phyloP scores from a whole-genome alignment of 805 yeast species.

The Kluyveromyces aestuarii region DNA sequence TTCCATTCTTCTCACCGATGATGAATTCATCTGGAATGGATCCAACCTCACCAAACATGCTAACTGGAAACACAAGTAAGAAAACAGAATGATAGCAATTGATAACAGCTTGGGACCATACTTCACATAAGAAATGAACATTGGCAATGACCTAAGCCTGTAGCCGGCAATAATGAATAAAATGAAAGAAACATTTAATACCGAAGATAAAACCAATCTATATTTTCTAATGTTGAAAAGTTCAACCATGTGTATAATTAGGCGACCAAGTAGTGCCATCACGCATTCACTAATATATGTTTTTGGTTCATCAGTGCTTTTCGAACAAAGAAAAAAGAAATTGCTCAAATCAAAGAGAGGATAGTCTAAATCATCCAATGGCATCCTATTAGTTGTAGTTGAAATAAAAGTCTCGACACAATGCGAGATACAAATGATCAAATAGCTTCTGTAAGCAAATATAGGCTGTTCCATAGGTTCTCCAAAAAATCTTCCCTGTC shows the following conservation, averaged over 20 bases:
- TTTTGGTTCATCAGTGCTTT: slow-evolving; percentile 1
- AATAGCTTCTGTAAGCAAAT: slow-evolving; percentile 56
- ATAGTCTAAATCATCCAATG: slow-evolving; percentile 22
- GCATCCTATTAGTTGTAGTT: slow-evolving; percentile 33
- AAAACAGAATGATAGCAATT: slow-evolving; percentile 39
- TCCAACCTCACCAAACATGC: slow-evolving; percentile 51
- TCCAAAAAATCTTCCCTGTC: slow-evolving; percentile 6
- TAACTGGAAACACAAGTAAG: slow-evolving; percentile 43
- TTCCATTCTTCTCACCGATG: slow-evolving; percentile 5
- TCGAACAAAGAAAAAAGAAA: slow-evolving; percentile 15
- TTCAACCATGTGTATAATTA: slow-evolving; percentile 56
- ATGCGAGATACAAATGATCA: slow-evolving; percentile 51
- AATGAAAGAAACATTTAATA: slow-evolving; percentile 47
- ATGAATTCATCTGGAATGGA: slow-evolving; percentile 8
- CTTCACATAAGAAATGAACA: background rate
- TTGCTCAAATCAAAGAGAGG: slow-evolving; percentile 22
- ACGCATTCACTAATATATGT: slow-evolving; percentile 28
- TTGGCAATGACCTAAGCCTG: slow-evolving; percentile 26
- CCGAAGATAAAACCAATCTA: slow-evolving; percentile 54
- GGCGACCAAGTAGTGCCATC: slow-evolving; percentile 49
- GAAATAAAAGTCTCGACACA: slow-evolving; percentile 42
- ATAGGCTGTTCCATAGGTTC: slow-evolving; percentile 40
- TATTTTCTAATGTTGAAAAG: slow-evolving; percentile 42
- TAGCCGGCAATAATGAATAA: slow-evolving; percentile 41
- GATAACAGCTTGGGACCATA: slow-evolving; percentile 60